Conservation (phyloP, 805 yeast species). For the Wickerhamomyces tratensis region DNA sequence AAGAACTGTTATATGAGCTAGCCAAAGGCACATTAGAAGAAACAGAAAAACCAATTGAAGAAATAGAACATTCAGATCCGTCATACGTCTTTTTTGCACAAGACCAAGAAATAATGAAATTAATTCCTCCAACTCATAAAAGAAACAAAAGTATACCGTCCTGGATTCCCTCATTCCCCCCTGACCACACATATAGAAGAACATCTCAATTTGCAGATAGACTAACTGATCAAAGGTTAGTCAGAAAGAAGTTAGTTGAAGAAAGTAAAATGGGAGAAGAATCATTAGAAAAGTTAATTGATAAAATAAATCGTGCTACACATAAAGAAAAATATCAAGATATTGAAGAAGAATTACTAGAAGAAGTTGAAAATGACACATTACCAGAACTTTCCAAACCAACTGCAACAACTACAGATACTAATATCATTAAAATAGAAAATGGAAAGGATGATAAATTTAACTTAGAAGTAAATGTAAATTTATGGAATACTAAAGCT, state of each 20-base stretch:
- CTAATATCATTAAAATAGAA: neutral
- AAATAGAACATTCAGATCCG: constrained; percentile 30
- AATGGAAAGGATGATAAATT: neutral
- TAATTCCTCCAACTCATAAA: constrained; percentile 42
- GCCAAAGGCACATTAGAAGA: constrained; percentile 6
- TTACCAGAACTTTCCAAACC: neutral
- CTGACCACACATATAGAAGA: constrained; percentile 82
- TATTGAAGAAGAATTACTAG: constrained; percentile 1
- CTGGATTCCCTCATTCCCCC: constrained; percentile 86
- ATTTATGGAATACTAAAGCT: constrained; percentile 7
- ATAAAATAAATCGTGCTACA: neutral
- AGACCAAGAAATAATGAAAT: constrained; percentile 37
- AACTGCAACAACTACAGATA: constrained; percentile 1
- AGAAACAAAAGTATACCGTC: constrained; percentile 44
- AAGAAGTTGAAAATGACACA: constrained; percentile 3
- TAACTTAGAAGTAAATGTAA: neutral
- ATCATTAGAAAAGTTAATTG: constrained; percentile 54
- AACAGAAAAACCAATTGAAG: constrained; percentile 9
- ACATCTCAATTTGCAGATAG: constrained; percentile 61
- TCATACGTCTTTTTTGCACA: constrained; percentile 45
- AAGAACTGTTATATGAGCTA: constrained; percentile 5
- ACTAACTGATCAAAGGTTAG: constrained; percentile 57
- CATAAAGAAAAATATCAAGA: constrained; percentile 17
- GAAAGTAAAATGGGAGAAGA: constrained; percentile 77
- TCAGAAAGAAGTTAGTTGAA: constrained; percentile 63